Evolutionary conservation across 192 early-diverging fungal genomes (phyloP), one percentile per base, ranked within the genome.

Genomic region (Mortierella alpina): DNA sequence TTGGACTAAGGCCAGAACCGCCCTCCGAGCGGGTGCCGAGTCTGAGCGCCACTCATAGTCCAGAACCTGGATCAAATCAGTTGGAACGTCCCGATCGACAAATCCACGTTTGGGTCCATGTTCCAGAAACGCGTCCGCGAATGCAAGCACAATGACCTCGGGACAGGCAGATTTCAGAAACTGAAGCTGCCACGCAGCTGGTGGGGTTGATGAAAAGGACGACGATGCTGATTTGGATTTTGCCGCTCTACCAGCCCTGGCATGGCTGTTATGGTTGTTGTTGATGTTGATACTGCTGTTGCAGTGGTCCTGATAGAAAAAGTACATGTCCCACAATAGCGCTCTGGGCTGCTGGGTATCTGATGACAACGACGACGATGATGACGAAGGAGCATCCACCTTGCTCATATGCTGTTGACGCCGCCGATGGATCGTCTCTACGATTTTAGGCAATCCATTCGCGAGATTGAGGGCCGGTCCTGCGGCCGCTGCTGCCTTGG

Each of bases 121-220:
- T 10, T 72, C 57, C 42, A 66, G 23, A 62, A 59, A 79, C 5
- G 51, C 40, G 39, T 79, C 76, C 22, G 62, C 20, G 22, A 79
- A 65, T 6, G 58, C 69, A 14, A 55, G 7, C 0, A 79, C 20
- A 5, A 79, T 39, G 47, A 79, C 39, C 54, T 79, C 76, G 17
- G 76, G 76, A 42, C 76, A 72, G 7, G 50, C 68, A 5, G 76
- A 59, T 31, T 79, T 71, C 17, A 79, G 20, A 20, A 79, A 72
- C 6, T 67, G 39, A 7, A 79, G 22, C 20, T 79, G 76, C 76
- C 76, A 79, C 44, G 63, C 45, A n/a, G 40, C 6, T 53, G 31
- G 58, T 59, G 48, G 0, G 22, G 49, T 3, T 51, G 11, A 61
- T 42, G 50, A 18, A 48, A 17, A 45, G 10, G 59, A 42, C 42